These are phyloP conservation scores for Colletotrichum destructivum DNA, from an alignment of 2,329 filamentous ascomycete species.

Conservation along the genomic window DNA sequence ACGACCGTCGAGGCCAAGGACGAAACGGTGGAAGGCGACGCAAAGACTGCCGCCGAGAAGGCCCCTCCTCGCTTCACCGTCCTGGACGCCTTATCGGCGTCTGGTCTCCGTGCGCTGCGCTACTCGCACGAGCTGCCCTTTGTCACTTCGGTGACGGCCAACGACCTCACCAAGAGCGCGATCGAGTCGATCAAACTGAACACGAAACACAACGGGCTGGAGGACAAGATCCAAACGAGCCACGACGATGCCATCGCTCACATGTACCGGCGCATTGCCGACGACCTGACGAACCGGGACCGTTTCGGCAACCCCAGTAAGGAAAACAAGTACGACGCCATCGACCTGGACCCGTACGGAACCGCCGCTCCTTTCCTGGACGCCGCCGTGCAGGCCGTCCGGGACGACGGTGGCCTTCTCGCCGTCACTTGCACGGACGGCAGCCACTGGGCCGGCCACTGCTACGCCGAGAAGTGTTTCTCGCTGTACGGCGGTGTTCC, in stretches of 20 bases:
- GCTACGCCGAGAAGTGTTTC: conserved; percentile 94
- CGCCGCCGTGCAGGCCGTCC: conserved; percentile 87
- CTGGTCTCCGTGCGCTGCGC: conserved; percentile 89
- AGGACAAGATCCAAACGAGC: conserved; percentile 78
- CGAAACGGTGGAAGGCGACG: conserved; percentile 29
- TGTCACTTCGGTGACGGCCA: conserved; percentile 85
- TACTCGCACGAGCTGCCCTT: conserved; percentile 94
- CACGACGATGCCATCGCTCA: conserved; percentile 89
- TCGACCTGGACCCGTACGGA: conserved; percentile 96
- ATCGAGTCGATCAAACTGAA: conserved; percentile 88
- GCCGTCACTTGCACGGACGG: conserved; percentile 98
- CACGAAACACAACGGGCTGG: conserved; percentile 84
- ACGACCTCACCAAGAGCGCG: conserved; percentile 86
- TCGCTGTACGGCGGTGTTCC: conserved; percentile 94
- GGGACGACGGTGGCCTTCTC: conserved; percentile 87
- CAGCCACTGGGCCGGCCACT: conserved; percentile 93
- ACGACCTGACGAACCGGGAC: conserved; percentile 62
- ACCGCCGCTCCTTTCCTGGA: conserved; percentile 95
- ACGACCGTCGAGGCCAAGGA: conserved; percentile 31
- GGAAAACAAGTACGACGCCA: conserved; percentile 83
- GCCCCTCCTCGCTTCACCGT: conserved; percentile 76
- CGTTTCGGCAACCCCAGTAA: conserved; percentile 56
- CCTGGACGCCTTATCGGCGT: conserved; percentile 94
- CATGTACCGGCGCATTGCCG: conserved; percentile 84
- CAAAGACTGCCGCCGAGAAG: conserved; percentile 18